Evolutionary conservation across 495 filamentous ascomycete genomes (phyloP), one percentile per base, ranked within the genome.

Genomic region (Endocarpon pusillum): DNA sequence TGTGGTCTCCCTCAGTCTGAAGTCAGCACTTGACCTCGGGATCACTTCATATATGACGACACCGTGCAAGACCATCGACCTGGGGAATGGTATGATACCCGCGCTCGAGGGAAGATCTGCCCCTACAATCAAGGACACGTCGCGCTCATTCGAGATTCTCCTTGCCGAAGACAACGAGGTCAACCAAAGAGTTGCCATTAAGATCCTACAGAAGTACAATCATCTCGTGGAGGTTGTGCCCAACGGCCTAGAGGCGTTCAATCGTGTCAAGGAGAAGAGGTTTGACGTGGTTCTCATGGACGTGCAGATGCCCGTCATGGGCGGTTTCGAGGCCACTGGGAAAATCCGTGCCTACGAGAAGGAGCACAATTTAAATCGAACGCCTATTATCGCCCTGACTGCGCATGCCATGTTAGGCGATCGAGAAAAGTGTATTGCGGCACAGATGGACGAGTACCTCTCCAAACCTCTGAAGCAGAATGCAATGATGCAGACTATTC

Each of bases 291-390:
- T 97, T 41, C 59, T 99, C 30, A 99, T 99, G 89, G 89, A 99
- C 46, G 91, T 99, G 4, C 91, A 96, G 53, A 99, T 99, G 91
- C 91, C 91, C 15, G 77, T 96, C 40, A 96, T 99, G 86, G 91
- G 91, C 43, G 91, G 91, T 22, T 99, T 96, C 52, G 91, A 99
- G 57, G 83, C 91, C 23, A 99, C 91, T 14, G 83, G 75, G 35
- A 93, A 89, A 62, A 99, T 99, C 41, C 77, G 91, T 32, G 86
- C 93, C 46, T 94, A 82, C 47, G 91, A 99, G 51, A 72, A 75
- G 20, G 78, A 78, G 40, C 59, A 73, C 29, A 61, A 53, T 25
- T 73, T 74, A 14, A 63, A 82, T 4, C 73, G 87, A 16, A 91
- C 86, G 10, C 91, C 91, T 6, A 94, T 99, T 49, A 93, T 99